A percentile compares a stretch with the other conserved stretches of the same genome.
Evolutionary conservation across 1,284 basidiomycete species (phyloP).

Genomic region (Apiotrichum gamsii): DNA sequence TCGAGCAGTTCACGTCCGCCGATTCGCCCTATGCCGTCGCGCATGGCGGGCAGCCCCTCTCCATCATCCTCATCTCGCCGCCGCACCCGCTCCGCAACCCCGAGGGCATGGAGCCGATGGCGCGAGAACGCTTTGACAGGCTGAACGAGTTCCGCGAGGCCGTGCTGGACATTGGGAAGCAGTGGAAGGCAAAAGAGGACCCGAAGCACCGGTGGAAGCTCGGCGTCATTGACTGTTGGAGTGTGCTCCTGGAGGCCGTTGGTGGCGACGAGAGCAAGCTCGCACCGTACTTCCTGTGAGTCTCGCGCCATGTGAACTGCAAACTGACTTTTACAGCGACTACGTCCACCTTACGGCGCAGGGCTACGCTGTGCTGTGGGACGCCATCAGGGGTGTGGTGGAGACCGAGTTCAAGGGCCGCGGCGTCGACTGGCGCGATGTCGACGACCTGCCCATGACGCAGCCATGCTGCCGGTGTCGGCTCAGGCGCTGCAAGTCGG

Average conservation of each 20-base stretch:
- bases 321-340: constrained; percentile 55
- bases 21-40: constrained; percentile 18
- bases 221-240: constrained; percentile 65
- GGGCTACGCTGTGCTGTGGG: constrained; percentile 68
- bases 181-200: constrained; percentile 40
- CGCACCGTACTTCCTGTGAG: not conserved
- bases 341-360: constrained; percentile 67
- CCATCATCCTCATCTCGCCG: constrained; percentile 70
- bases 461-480: too few relatives aligned
- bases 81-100: constrained; percentile 51
- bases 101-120: too few relatives aligned
- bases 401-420: constrained; percentile 49
- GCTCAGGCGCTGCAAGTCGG: too few relatives aligned
- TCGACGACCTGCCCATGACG: constrained; percentile 19
- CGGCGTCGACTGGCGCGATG: constrained; percentile 33
- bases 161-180: constrained; percentile 56
- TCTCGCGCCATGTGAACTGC: too few relatives aligned
- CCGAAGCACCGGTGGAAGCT: constrained; percentile 39
- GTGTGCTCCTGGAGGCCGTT: constrained; percentile 53
- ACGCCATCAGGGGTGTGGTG: constrained; percentile 58
- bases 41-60: constrained; percentile 16
- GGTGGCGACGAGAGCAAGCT: constrained; percentile 10
- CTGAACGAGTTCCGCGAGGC: constrained; percentile 63
- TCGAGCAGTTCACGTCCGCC: constrained; percentile 20
- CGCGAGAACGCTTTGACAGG: constrained; percentile 33